phyloP scores from a whole-genome alignment of 1,284 basidiomycete genomes.

The Pisolithus thermaeus region DNA sequence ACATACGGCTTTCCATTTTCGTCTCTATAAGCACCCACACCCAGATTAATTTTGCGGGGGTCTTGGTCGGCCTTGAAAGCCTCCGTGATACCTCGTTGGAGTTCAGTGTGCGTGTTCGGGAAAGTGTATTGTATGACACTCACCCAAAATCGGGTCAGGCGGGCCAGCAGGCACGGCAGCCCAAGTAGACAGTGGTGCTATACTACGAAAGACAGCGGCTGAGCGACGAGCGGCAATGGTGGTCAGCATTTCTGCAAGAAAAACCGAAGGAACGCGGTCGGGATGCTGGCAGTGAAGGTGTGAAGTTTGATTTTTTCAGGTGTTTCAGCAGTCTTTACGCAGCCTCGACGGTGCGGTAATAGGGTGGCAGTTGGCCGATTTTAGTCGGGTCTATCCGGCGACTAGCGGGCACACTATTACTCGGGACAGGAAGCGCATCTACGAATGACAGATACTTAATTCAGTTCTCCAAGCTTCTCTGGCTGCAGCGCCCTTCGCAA shows the following conservation, averaged over 20 bases:
- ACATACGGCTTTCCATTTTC: slow-evolving; percentile 95
- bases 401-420: too few relatives aligned
- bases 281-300: slow-evolving; percentile 9
- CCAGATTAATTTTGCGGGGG: slow-evolving; percentile 93
- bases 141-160: slow-evolving; percentile 91
- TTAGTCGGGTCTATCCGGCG: too few relatives aligned
- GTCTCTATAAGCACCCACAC: slow-evolving; percentile 93
- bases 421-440: too few relatives aligned
- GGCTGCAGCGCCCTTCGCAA: too few relatives aligned
- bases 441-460: too few relatives aligned
- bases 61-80: slow-evolving; percentile 94
- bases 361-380: too few relatives aligned
- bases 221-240: slow-evolving; percentile 40
- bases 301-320: background rate
- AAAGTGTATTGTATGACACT: slow-evolving; percentile 21
- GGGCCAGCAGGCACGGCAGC: slow-evolving; percentile 81
- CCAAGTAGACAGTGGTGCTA: slow-evolving; percentile 68
- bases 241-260: slow-evolving; percentile 35
- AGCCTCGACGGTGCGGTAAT: too few relatives aligned
- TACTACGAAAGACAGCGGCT: slow-evolving; percentile 29
- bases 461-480: too few relatives aligned
- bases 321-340: background rate
- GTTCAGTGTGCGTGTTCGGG: slow-evolving; percentile 5
- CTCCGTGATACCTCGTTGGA: slow-evolving; percentile 69
- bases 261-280: slow-evolving; percentile 11